A percentile compares a stretch with the other conserved stretches of the same genome.
These are phyloP conservation scores for Apiospora kogelbergensis DNA, from an alignment of 2,329 filamentous ascomycete species.

Conservation along the genomic window DNA sequence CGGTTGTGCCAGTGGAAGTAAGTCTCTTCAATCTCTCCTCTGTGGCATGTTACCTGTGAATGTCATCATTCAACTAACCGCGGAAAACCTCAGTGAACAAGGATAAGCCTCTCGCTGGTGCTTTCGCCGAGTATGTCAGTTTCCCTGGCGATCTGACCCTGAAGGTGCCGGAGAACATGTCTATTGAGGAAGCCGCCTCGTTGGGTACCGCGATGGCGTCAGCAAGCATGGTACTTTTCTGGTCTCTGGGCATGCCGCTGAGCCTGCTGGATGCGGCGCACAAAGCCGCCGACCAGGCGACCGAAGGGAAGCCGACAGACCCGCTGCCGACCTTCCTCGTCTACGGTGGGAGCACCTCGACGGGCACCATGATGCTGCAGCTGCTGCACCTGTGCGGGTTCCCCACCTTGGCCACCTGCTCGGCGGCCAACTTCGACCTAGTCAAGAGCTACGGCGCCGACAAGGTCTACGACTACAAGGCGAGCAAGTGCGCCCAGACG, in stretches of 20 bases:
- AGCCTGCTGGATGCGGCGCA: slow-evolving; percentile 1
- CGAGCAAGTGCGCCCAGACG: slow-evolving; percentile 14
- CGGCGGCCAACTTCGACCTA: slow-evolving; percentile 25
- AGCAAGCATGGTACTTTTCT: slow-evolving; percentile 18
- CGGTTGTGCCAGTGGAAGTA: slow-evolving; percentile 2
- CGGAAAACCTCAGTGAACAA: background rate
- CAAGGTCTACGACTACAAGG: slow-evolving; percentile 35
- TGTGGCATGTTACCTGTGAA: no score
- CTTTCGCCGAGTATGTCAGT: slow-evolving; percentile 13
- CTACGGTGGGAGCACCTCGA: slow-evolving; percentile 17
- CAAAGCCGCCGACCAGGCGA: background rate
- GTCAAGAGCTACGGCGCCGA: slow-evolving; percentile 35
- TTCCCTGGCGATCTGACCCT: slow-evolving; percentile 1
- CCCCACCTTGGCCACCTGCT: slow-evolving; percentile 7
- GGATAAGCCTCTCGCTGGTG: background rate
- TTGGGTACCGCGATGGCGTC: slow-evolving; percentile 14
- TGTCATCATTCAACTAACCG: no score
- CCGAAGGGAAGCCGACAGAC: background rate
- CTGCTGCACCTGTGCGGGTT: slow-evolving; percentile 14
- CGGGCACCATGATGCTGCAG: slow-evolving; percentile 16
- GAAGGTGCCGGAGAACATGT: slow-evolving; percentile 8
- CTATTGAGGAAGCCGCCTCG: slow-evolving; percentile 15
- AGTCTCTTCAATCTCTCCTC: no score
- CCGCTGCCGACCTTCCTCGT: slow-evolving; percentile 14
- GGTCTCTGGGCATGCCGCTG: slow-evolving; percentile 16